Percentiles rank a stretch among this genome's conserved stretches.
Conservation (phyloP, 2,329 filamentous ascomycete species). For the Ophiocordyceps sinensis region DNA sequence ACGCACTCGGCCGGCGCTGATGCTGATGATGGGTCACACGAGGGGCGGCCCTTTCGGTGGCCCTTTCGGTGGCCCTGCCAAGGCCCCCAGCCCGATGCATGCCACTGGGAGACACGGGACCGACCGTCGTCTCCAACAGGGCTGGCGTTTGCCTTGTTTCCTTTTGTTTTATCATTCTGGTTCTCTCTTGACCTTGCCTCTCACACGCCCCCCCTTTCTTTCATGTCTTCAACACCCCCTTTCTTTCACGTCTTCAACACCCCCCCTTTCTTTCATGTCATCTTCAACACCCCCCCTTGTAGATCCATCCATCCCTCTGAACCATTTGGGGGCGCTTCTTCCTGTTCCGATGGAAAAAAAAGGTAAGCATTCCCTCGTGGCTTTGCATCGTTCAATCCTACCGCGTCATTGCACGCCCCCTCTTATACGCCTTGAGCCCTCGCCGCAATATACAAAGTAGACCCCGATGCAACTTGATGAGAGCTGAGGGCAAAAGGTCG, state of each 20-base stretch:
- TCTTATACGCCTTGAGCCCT: neutral
- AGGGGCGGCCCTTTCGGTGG: neutral
- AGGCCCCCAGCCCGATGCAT: too few species aligned
- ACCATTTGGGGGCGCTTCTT: neutral
- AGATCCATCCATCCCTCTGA: neutral
- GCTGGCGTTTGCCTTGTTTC: too few species aligned
- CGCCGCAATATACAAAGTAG: neutral
- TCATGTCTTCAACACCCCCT: too few species aligned
- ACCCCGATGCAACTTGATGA: neutral
- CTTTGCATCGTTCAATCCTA: conserved; percentile 1
- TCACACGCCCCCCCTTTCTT: too few species aligned
- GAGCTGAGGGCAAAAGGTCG: too few species aligned
- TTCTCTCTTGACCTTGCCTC: too few species aligned
- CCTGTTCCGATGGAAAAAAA: neutral
- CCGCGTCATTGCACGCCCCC: neutral
- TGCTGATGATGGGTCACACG: neutral
- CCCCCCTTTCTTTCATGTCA: too few species aligned
- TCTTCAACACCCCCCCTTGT: neutral
- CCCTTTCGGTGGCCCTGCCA: neutral
- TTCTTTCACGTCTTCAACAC: neutral
- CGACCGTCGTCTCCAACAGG: too few species aligned
- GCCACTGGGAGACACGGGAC: too few species aligned
- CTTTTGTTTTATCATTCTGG: too few species aligned
- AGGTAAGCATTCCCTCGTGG: conserved; percentile 3
- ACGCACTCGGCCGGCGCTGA: neutral